These are phyloP conservation scores for Lipomyces lipofer DNA, from an alignment of 805 yeast genomes.

Conservation along the genomic window DNA sequence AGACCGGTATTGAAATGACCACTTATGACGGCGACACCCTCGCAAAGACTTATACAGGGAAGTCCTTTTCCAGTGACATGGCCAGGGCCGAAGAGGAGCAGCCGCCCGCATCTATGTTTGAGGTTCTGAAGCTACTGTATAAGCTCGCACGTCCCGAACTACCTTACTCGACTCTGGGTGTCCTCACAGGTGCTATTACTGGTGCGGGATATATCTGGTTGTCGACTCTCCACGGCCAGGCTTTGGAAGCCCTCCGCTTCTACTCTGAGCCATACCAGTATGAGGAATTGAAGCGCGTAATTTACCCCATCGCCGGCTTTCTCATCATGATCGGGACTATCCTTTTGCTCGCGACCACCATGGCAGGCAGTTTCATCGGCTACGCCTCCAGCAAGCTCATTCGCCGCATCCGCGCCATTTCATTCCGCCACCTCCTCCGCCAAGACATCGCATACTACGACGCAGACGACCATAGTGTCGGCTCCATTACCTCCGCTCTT, in stretches of 20 bases:
- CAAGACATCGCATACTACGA: conserved; percentile 39
- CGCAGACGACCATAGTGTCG: conserved; percentile 34
- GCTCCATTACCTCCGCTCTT: conserved; percentile 35
- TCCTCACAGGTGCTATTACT: conserved; percentile 22
- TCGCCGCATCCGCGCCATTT: conserved; percentile 31
- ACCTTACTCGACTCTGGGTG: conserved; percentile 19
- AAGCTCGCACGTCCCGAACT: conserved; percentile 15
- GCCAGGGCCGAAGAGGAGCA: background rate
- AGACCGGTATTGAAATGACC: conserved; percentile 17
- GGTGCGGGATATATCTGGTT: conserved; percentile 27
- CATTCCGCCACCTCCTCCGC: conserved; percentile 34
- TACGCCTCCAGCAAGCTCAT: conserved; percentile 32
- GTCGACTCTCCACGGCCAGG: conserved; percentile 29
- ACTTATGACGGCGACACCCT: no score
- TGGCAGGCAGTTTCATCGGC: conserved; percentile 27
- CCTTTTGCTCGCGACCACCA: conserved; percentile 13
- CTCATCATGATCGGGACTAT: conserved; percentile 27
- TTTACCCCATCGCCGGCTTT: conserved; percentile 27
- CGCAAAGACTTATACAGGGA: conserved; percentile 23
- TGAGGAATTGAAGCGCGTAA: conserved; percentile 19
- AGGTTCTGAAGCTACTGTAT: conserved; percentile 14
- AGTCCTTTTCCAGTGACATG: conserved; percentile 8
- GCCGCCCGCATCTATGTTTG: conserved; percentile 7
- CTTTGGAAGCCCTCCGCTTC: conserved; percentile 23
- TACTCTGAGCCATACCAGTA: conserved; percentile 15